Conservation (phyloP, 2,329 filamentous ascomycete species). For the Penicillium rolfsii region DNA sequence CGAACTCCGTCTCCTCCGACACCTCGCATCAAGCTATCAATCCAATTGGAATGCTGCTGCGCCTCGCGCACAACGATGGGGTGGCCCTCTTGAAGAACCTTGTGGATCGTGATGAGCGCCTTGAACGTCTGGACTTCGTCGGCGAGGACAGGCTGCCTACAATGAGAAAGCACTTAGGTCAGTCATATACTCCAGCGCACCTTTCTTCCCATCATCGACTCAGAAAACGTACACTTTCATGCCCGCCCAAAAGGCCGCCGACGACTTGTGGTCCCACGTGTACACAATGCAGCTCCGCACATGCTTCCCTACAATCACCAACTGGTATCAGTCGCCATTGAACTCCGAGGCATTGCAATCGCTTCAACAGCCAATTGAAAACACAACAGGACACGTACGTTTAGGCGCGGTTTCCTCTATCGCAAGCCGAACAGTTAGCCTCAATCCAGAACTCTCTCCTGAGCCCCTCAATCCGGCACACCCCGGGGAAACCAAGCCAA, state of each 20-base stretch:
- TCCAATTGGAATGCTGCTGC: constrained; percentile 84
- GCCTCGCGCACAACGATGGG: constrained; percentile 85
- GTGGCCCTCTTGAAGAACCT: constrained; percentile 95
- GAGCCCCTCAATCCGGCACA: constrained; percentile 8
- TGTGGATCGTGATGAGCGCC: constrained; percentile 94
- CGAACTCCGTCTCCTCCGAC: constrained; percentile 81
- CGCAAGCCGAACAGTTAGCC: constrained; percentile 26
- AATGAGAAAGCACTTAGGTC: constrained; percentile 11
- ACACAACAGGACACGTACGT: constrained; percentile 49
- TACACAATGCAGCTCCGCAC: constrained; percentile 97
- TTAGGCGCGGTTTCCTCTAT: constrained; percentile 69
- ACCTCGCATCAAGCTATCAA: constrained; percentile 87
- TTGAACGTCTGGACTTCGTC: constrained; percentile 99
- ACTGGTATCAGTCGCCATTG: constrained; percentile 11
- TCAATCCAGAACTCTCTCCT: constrained; percentile 3
- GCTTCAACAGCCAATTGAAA: constrained; percentile 5
- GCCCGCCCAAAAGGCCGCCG: constrained; percentile 91
- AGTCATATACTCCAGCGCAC: constrained; percentile 6
- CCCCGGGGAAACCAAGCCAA: constrained; percentile 7
- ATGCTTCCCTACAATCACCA: constrained; percentile 71
- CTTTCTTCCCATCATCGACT: neutral
- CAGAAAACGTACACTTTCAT: constrained; percentile 88
- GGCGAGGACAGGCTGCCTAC: constrained; percentile 91
- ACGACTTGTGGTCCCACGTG: constrained; percentile 98
- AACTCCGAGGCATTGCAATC: neutral